Base-by-base conservation (phyloP, 106 monocot genomes). In the Posidonia australis region DNA sequence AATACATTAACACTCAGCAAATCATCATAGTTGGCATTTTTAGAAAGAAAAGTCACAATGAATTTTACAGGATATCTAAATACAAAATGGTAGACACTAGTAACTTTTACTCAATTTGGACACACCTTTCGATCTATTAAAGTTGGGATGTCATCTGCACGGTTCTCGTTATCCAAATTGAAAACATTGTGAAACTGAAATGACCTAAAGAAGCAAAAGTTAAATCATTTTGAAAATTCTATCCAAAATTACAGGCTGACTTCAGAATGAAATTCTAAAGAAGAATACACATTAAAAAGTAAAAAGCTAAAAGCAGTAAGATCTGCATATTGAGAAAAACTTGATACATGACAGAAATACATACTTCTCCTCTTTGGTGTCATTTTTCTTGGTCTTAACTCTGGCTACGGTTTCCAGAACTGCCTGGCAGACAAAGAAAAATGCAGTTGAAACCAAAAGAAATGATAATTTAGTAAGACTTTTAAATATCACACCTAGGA, bases 321-420 rank as follows among this genome's bases (percentile, higher is more conserved):
- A 18, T 20, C 31, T 9, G 19, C 30, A 31, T 60, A n/a, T 59
- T 60, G 26, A 62, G 20, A 62, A 62, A 14, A 64, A 36, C 41
- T 22, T 62, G 3, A 64, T 36, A 36, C 13, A 64, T 6, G 23
- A 51, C 46, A 63, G 44, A 66, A 56, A 13, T 9, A 66, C 64
- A 72, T 85, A 98, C 96, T 87, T 90, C 45, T 98, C 90, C 60
- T 90, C 96, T 55, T 87, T 96, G 49, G 90, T 90, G 23, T 98
- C 96, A 81, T 98, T 98, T 76, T 98, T 98, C 82, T 90, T 98
- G 28, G 79, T n/a, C 48, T 79, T 82, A 47, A 90, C 90, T 77
- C 96, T 84, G 65, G 96, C 96, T 46, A 98, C 96, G 62, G 96
- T 98, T 70, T 98, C 96, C 66, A 98, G 67, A 77, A 90, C 81